Base-by-base conservation (phyloP, 345 rosid species). In the Melastoma malabathricum region DNA sequence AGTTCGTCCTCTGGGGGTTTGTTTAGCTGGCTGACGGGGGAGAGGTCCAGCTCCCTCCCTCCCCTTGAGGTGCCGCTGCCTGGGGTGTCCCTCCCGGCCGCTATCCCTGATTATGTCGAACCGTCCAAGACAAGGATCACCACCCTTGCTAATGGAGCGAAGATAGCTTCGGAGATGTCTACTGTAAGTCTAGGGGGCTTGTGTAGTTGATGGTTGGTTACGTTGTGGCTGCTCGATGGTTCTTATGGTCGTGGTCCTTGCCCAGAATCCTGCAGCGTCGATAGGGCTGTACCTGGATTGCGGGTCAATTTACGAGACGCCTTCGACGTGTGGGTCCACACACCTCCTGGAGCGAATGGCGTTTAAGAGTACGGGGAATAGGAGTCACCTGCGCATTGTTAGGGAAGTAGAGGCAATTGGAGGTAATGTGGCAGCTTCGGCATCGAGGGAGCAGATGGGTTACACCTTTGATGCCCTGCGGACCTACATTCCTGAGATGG, bases 401-500 rank as follows among this genome's bases (percentile, higher is more conserved):
- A 72, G 97, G 57, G 98, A 84, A 63, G 81, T 82, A 55, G 98
- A 92, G 75, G 93, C 98, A 58, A 77, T 87, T 64, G 98, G 98
- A 56, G 96, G 90, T 43, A 71, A 54, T 56, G 74, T 89, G 10
- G 68, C 70, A 52, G 84, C 95, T 47, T 79, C 95, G 57, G 93
- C 92, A 16, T 82, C 96, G 3, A 63, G 96, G 67, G 97, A 92
- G 61, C 98, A 86, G 66, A 87, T 92, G 80, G 76, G 29, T 47
- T 92, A 92, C 65, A 84, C 93, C 3, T 72, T 84, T 47, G 93
- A 92, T 77, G 97, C 98, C 60, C 62, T 92, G 48, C 84, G 78
- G 78, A 84, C 83, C 5, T 75, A 90, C 73, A 75, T 86, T 62
- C 96, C 96, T 3, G 76, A 75, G 66, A 87, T 86, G 96, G 87